A percentile compares a stretch with the other conserved stretches of the same genome.
Evolutionary conservation across 495 filamentous ascomycete species (phyloP).

Genomic region (Tuber magnatum): DNA sequence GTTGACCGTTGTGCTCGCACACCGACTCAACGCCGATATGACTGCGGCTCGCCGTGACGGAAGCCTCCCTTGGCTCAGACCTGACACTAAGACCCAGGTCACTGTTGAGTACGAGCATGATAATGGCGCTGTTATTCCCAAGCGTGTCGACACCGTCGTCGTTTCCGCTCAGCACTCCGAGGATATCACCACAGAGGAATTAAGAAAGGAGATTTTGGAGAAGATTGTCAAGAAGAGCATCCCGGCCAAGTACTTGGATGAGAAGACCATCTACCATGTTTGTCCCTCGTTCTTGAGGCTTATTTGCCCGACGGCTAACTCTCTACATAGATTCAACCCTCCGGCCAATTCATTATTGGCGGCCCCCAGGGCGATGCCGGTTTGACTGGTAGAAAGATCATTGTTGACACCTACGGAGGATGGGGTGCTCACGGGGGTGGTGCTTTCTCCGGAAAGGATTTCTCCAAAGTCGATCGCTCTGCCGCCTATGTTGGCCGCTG

Average conservation of each 20-base stretch:
- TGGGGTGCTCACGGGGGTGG: conserved; percentile 99
- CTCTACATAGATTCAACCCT: conserved; percentile 75
- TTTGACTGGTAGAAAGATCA: conserved; percentile 99
- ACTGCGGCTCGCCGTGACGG: conserved; percentile 77
- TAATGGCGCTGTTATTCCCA: conserved; percentile 82
- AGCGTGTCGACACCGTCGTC: conserved; percentile 91
- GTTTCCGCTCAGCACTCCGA: conserved; percentile 89
- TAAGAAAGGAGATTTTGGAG: conserved; percentile 91
- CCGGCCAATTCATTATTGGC: conserved; percentile 96
- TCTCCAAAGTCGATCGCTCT: conserved; percentile 98
- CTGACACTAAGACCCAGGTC: conserved; percentile 99
- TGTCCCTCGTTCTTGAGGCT: conserved; percentile 33
- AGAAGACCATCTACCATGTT: conserved; percentile 88
- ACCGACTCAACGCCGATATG: conserved; percentile 94
- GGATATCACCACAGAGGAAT: conserved; percentile 81
- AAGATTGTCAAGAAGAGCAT: conserved; percentile 95
- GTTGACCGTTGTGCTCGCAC: conserved; percentile 82
- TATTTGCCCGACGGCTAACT: conserved; percentile 22
- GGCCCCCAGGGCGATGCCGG: conserved; percentile 98
- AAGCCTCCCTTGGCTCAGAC: conserved; percentile 83
- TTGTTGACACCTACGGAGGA: conserved; percentile 99
- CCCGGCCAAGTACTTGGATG: conserved; percentile 83
- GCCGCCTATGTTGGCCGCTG: conserved; percentile 95
- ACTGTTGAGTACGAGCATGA: conserved; percentile 98
- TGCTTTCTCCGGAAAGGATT: conserved; percentile 99